Percentiles rank a stretch among this genome's conserved stretches.
Conservation (phyloP, 2,329 filamentous ascomycete species). For the Whalleya microplaca region DNA sequence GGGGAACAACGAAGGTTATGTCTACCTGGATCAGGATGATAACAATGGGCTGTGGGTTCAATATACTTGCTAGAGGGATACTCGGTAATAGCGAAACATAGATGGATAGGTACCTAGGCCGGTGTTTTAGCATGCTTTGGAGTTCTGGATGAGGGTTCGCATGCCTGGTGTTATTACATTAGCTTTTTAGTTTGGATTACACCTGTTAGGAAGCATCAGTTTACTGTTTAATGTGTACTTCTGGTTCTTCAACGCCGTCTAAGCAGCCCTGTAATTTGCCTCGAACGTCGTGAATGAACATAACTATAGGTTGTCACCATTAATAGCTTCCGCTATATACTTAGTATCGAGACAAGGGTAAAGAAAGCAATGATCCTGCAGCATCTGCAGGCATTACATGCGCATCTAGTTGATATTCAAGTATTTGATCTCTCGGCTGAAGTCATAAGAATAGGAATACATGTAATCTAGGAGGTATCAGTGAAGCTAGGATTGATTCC, state of each 20-base stretch:
- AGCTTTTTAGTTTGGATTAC: background rate
- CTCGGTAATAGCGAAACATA: background rate
- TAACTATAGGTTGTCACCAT: too few relatives aligned
- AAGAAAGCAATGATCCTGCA: too few relatives aligned
- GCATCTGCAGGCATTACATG: too few relatives aligned
- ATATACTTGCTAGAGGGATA: conserved; percentile 21
- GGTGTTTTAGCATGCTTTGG: background rate
- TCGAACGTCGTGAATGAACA: background rate
- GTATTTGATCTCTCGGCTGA: too few relatives aligned
- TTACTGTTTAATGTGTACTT: background rate
- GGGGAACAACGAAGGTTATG: conserved; percentile 26
- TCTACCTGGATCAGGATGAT: conserved; percentile 37
- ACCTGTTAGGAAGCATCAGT: background rate
- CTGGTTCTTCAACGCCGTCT: background rate
- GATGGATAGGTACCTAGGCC: background rate
- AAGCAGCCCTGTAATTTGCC: background rate
- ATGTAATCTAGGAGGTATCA: too few relatives aligned
- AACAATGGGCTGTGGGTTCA: conserved; percentile 34
- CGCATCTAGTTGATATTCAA: too few relatives aligned
- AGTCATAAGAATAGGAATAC: too few relatives aligned
- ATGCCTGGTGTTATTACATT: background rate
- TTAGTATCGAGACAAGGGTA: too few relatives aligned
- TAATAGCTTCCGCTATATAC: too few relatives aligned
- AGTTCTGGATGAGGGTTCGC: background rate
- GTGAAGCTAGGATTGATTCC: too few relatives aligned